Evolutionary conservation across 2,329 filamentous ascomycete genomes (phyloP), one percentile per base, ranked within the genome.

Genomic region (Talaromyces sp.): DNA sequence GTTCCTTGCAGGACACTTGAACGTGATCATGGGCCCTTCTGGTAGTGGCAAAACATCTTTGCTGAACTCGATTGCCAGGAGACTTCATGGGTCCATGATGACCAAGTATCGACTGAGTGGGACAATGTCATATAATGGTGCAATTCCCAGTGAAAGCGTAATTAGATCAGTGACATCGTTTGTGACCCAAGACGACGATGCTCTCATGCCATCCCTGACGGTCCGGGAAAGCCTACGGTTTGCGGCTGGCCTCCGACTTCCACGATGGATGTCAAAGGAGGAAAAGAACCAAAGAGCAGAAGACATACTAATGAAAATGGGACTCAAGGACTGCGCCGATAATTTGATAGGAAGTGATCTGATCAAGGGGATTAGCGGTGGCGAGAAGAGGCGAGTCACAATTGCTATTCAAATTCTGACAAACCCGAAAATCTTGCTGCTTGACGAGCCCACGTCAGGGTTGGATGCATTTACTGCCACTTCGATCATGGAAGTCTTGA

Each of bases 1-100:
- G 0, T 92, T 93, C 65, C 80, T 84, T 53, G 83, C 89, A 0
- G 88, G 89, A 0, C 78, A 83, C 14, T 70, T 93, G 14, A 92
- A 92, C 64, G 82, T 91, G 26, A 89, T 93, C 64, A 91, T 92
- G 89, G 89, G 89, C 0, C 89, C 89, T 0, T 91, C 88, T 0
- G 89, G 89, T 0, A 88, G 85, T 52, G 89, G 89, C 1, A 93
- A 93, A 71, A 91, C 89, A 0, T 89, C 87, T 0, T 77, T 91
- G 0, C 78, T 92, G 11, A 91, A 90, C 68, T 82, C 86, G 1
- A 89, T 93, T 82, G 88, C 89, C 1, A 77, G 86, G 3, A 80
- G 89, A 17, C 75, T 92, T 4, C 83, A 85, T 27, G 85, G 84
- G 60, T 85, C 84, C 1, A 65, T 86, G 2, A 79, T 81, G 1